phyloP scores from a whole-genome alignment of 176 grass and related monocot species.

The Musa acuminata region DNA sequence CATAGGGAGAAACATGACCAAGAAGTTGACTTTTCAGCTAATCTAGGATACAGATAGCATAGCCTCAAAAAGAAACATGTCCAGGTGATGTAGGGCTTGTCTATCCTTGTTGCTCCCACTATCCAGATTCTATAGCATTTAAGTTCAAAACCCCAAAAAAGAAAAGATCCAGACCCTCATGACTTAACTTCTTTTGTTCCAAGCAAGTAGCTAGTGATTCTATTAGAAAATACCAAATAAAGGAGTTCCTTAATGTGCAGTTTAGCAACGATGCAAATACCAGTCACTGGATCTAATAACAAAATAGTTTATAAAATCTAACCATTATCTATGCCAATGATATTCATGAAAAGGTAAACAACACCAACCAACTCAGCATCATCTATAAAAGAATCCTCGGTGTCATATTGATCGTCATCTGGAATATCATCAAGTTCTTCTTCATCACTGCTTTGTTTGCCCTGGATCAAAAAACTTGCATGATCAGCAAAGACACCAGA shows the following conservation, averaged over 20 bases:
- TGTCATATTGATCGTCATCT: constrained; percentile 98
- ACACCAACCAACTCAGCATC: constrained; percentile 82
- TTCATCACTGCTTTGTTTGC: constrained; percentile 95
- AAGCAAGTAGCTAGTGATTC: not conserved
- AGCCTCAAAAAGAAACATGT: too few species aligned
- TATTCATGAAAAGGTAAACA: not conserved
- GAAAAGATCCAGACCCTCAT: not conserved
- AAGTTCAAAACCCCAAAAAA: not conserved
- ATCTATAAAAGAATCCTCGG: constrained; percentile 99
- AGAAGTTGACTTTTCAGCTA: too few species aligned
- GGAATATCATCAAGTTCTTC: constrained; percentile 80
- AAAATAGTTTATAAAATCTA: not conserved
- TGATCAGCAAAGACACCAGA: constrained; percentile 15
- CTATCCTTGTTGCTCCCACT: not conserved
- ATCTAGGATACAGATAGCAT: too few species aligned
- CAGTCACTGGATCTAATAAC: not conserved
- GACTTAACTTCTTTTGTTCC: not conserved
- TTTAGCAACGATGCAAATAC: not conserved
- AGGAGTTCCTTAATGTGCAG: not conserved
- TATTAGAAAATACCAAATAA: not conserved
- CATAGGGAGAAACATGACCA: too few species aligned
- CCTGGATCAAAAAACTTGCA: constrained; percentile 35
- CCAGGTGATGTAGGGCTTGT: not conserved
- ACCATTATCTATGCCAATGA: not conserved
- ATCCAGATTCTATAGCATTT: not conserved